These are phyloP conservation scores for Hypoxylon fragiforme DNA, from an alignment of 495 filamentous ascomycete species.

Conservation along the genomic window DNA sequence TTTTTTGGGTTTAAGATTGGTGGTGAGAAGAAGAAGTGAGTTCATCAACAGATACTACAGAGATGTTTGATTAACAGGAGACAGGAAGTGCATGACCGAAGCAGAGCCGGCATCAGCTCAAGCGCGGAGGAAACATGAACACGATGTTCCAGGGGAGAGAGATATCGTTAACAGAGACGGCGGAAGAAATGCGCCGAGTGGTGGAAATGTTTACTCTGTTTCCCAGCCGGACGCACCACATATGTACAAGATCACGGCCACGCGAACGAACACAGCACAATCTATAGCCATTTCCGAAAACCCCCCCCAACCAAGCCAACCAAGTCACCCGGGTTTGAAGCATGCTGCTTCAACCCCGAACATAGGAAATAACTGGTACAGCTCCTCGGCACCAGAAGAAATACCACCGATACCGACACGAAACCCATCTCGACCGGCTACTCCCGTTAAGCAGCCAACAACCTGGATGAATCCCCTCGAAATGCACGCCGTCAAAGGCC, in stretches of 20 bases:
- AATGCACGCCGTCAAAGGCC: conserved; percentile 38
- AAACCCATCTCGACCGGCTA: conserved; percentile 30
- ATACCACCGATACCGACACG: conserved; percentile 34
- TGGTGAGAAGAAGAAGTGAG: conserved; percentile 55
- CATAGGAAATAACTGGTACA: conserved; percentile 38
- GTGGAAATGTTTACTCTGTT: conserved; percentile 39
- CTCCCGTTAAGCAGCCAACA: conserved; percentile 38
- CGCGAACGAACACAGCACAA: conserved; percentile 30
- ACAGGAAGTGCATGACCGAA: conserved; percentile 42
- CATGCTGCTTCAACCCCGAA: conserved; percentile 44
- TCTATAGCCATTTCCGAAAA: conserved; percentile 42
- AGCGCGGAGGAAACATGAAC: conserved; percentile 36
- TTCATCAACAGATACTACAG: conserved; percentile 8
- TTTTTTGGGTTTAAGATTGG: conserved; percentile 55
- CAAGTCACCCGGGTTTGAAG: conserved; percentile 37
- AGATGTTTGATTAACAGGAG: conserved; percentile 16
- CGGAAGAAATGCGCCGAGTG: conserved; percentile 21
- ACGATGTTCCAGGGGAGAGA: conserved; percentile 37
- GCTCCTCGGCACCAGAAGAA: conserved; percentile 33
- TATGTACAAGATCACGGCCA: conserved; percentile 29
- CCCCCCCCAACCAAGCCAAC: conserved; percentile 40
- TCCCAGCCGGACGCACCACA: conserved; percentile 39
- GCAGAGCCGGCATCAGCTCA: conserved; percentile 27
- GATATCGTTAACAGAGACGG: conserved; percentile 34
- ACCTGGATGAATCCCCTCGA: conserved; percentile 49